Base-by-base conservation (phyloP, 2,329 filamentous ascomycete genomes). In the Penicillium nordicum region DNA sequence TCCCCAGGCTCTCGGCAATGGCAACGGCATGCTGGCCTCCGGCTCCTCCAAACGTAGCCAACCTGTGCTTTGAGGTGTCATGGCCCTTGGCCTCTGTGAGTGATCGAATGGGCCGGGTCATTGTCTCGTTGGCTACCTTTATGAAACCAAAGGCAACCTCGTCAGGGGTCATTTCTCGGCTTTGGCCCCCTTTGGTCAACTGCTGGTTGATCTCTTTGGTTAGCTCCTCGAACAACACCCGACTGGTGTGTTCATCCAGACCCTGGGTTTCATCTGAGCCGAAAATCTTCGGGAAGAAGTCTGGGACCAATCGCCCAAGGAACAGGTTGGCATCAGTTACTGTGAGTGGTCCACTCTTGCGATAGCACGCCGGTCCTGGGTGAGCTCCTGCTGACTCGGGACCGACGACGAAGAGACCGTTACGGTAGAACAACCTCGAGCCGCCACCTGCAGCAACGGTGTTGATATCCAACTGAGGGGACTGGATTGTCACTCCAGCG, bases 261-360 rank as follows among this genome's bases (percentile, higher is more conserved):
- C 84, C 87, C 70, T 94, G 84, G 55, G 94, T 80, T 68, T 96
- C 92, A 43, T 90, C 87, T 70, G 88, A 86, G 40, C 92, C 92
- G 67, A 96, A 96, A 54, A 96, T 96, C 69, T 90, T 92, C 0
- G 92, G 92, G 68, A 97, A 97, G 79, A 94, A 96, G 59, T 95
- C 90, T 0, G 92, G 91, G 1, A 95, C 74, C 4, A 96, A 78
- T 38, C 92, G 83, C 0, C 92, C 92, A 0, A 96, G 84, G 65
- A 90, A 90, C 6, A 96, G 74, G 64, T 96, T 96, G 1, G 92
- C 92, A 69, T 97, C 92, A 0, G 92, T 97, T n/a, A 97, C 92
- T 0, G 92, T 94, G 5, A 92, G 81, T 4, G 92, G 92, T 0
- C 92, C 92, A 0, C 88, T 90, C 73, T 96, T 96, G 32, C 92